Conservation (phyloP, 2,329 filamentous ascomycete species). For the Davidsoniella australis region DNA sequence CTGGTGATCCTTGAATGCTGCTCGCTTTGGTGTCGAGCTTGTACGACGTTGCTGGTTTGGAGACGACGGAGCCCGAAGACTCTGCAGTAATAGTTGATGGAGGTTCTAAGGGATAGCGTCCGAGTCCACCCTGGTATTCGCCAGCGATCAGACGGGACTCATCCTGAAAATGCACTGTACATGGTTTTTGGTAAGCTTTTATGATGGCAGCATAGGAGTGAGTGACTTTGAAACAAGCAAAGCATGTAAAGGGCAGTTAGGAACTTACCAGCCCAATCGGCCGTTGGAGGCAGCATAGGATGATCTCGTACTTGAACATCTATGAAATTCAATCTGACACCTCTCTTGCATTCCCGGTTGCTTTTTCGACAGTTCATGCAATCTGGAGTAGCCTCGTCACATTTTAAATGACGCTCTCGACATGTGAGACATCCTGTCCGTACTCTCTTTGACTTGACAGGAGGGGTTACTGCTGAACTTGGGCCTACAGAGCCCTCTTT, state of each 20-base stretch:
- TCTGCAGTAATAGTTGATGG: constrained; percentile 15
- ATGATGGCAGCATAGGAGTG: background rate
- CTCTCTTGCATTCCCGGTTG: constrained; percentile 68
- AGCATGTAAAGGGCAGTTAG: background rate
- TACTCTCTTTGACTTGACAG: constrained; percentile 59
- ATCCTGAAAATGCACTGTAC: constrained; percentile 58
- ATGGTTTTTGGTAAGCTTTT: background rate
- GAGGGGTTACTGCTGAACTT: constrained; percentile 1
- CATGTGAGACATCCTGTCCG: constrained; percentile 85
- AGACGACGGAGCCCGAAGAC: constrained; percentile 12
- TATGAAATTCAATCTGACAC: constrained; percentile 79
- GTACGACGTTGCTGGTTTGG: background rate
- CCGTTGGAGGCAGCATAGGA: constrained; percentile 41
- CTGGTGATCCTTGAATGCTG: constrained; percentile 9
- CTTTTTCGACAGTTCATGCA: constrained; percentile 78
- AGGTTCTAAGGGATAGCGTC: constrained; percentile 42
- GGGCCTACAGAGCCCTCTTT: constrained; percentile 5
- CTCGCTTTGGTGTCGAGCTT: background rate
- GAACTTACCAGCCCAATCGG: constrained; percentile 45
- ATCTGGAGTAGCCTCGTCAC: constrained; percentile 53
- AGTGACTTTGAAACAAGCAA: background rate
- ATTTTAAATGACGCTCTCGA: constrained; percentile 77
- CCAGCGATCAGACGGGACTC: constrained; percentile 82
- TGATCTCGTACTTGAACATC: constrained; percentile 60
- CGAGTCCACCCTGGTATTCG: constrained; percentile 67